Evolutionary conservation across 2,329 filamentous ascomycete genomes (phyloP).

Genomic region (Colletotrichum sp.): DNA sequence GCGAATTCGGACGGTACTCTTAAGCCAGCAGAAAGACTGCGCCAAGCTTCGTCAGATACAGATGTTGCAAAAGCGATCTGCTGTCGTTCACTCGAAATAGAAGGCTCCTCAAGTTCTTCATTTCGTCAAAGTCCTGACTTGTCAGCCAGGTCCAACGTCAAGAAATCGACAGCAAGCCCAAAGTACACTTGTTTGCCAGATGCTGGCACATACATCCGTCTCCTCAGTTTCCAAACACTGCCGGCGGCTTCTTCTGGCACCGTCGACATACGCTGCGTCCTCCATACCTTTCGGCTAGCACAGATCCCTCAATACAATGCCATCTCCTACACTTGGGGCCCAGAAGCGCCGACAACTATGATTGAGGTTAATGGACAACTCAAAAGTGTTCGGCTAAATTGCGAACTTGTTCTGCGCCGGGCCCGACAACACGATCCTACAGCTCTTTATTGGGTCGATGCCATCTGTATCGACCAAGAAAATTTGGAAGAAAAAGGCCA

Average conservation of each 20-base stretch:
- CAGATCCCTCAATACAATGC: background rate
- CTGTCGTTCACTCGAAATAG: background rate
- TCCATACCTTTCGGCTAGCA: background rate
- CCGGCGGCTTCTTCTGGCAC: no score
- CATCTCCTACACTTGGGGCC: background rate
- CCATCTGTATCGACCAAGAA: background rate
- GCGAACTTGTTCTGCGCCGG: background rate
- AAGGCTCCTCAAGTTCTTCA: background rate
- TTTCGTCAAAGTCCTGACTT: background rate
- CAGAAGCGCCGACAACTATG: background rate
- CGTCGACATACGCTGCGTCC: background rate
- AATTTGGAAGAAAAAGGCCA: background rate
- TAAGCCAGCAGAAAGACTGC: background rate
- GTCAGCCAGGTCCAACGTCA: background rate
- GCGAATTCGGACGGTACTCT: rapidly evolving
- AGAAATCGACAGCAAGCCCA: background rate
- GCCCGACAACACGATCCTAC: background rate
- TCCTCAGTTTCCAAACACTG: background rate
- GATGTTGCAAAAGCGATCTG: background rate
- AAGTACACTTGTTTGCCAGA: background rate
- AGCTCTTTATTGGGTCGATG: background rate
- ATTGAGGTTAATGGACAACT: background rate
- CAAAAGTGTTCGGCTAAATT: background rate
- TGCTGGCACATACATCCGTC: background rate
- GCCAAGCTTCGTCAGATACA: background rate